Evolutionary conservation across 495 filamentous ascomycete species (phyloP).

Genomic region (Neurospora sp.): DNA sequence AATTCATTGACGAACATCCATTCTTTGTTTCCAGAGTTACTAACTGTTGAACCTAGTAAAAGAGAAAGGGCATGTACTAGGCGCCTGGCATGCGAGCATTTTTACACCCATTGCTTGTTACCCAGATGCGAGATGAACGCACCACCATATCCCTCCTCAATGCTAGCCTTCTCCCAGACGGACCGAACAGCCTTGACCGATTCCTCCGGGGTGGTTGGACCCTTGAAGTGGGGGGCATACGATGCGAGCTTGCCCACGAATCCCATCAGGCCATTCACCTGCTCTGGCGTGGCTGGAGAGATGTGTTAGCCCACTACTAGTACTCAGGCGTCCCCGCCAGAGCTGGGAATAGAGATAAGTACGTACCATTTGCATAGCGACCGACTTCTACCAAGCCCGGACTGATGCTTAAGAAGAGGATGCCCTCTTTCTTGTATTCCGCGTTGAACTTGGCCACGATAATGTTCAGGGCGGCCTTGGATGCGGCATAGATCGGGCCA

Average conservation of each 20-base stretch:
- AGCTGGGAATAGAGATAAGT: not conserved
- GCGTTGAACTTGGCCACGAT: slow-evolving; percentile 38
- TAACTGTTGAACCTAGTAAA: not conserved
- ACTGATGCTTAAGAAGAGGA: slow-evolving; percentile 40
- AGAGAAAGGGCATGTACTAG: not conserved
- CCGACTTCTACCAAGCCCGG: slow-evolving; percentile 40
- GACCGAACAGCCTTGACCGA: slow-evolving; percentile 28
- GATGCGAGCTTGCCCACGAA: slow-evolving; percentile 26
- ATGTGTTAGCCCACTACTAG: not conserved
- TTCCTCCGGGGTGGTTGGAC: slow-evolving; percentile 31
- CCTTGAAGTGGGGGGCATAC: slow-evolving; percentile 42
- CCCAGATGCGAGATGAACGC: slow-evolving; percentile 45
- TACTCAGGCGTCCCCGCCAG: not conserved
- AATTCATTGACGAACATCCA: not conserved
- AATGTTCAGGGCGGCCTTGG: slow-evolving; percentile 36
- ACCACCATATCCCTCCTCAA: slow-evolving; percentile 41
- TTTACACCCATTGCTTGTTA: slow-evolving; percentile 40
- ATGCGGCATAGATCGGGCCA: slow-evolving; percentile 21
- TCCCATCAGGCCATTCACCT: slow-evolving; percentile 17
- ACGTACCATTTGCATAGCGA: slow-evolving; percentile 17
- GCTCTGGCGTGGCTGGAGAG: slow-evolving; percentile 26
- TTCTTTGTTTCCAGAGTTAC: not conserved
- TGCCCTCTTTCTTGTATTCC: slow-evolving; percentile 38
- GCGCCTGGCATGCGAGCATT: not conserved
- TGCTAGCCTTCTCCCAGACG: slow-evolving; percentile 32